Base-by-base conservation (phyloP, 306 rosid genomes). In the Cicer bijugum region DNA sequence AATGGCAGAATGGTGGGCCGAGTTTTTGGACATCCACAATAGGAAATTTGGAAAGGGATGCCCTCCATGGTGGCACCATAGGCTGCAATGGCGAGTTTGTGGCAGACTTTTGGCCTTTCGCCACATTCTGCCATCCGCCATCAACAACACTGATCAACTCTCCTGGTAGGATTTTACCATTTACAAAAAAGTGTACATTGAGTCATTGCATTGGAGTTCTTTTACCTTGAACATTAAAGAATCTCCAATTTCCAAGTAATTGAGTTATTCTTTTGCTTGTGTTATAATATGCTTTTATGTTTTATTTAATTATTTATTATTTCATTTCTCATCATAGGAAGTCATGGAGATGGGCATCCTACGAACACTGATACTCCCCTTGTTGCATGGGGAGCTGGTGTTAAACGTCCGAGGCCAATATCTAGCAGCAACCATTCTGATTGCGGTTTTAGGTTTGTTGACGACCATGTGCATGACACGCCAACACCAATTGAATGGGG, bases 341-440 rank as follows among this genome's bases (percentile, higher is more conserved):
- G 96, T 86, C 97, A 92, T 52, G 97, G 97, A 66, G 97, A 92
- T 73, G 97, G 97, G 71, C 97, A 92, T 87, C 96, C 96, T 70
- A 44, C 97, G 69, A 92, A 92, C 82, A 92, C 97, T 3, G 97
- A 92, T 75, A 92, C 97, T 44, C 96, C 97, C 71, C 94, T 92
- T 83, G 97, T 92, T 82, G 96, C 81, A 9, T 92, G 97, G 97
- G 97, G 97, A 73, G 93, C 97, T 61, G 97, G 97, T 73, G 85
- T 92, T 71, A 83, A 88, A 77, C 67, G 85, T 83, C 97, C 97
- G 50, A 88, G 79, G 86, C 87, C 88, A 59, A 53, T 81, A 58
- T 88, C 93, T 35, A 65, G 86, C 89, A 86, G 86, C 81, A 88
- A 88, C 82, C 96, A 88, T 79, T 82, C 89, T 60, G 87, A 92